phyloP scores from a whole-genome alignment of 108 stramenopile genomes.

The Asterionellopsis glacialis region DNA sequence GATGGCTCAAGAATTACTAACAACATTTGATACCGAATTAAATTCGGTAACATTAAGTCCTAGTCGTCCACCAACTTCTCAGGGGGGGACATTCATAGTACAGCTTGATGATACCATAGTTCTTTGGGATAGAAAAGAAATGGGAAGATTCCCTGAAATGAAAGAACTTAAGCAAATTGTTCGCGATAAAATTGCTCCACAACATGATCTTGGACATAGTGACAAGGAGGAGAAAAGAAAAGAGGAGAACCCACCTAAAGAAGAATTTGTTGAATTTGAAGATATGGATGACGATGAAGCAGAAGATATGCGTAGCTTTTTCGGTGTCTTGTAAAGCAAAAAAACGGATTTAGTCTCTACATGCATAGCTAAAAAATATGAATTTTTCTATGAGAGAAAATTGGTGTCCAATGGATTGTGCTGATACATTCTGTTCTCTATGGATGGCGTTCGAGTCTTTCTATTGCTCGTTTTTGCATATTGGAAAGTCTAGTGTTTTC shows the following conservation, averaged over 20 bases:
- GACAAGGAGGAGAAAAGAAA: conserved; percentile 6
- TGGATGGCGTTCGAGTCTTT: not conserved
- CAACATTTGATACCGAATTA: conserved; percentile 31
- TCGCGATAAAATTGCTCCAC: not conserved
- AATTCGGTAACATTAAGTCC: conserved; percentile 39
- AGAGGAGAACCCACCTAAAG: not conserved
- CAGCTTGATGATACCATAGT: conserved; percentile 16
- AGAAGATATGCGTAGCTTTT: conserved; percentile 41
- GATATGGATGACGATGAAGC: conserved; percentile 65
- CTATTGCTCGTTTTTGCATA: not conserved
- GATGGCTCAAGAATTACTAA: conserved; percentile 37
- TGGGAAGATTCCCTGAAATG: conserved; percentile 29
- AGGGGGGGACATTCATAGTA: conserved; percentile 20
- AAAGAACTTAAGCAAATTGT: conserved; percentile 20
- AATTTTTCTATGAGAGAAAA: not conserved
- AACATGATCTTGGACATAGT: not conserved
- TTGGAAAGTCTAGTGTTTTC: conserved; percentile 8
- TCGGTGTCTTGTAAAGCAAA: conserved; percentile 46
- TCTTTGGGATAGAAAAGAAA: conserved; percentile 44
- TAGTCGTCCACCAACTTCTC: conserved; percentile 30
- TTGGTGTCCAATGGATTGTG: too few relatives aligned
- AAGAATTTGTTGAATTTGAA: not conserved
- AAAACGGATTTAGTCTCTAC: not conserved
- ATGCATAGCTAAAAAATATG: not conserved
- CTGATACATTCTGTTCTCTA: too few relatives aligned